Evolutionary conservation across 352 stramenopile genomes (phyloP).

Genomic region (Phytophthora boehmeriae): DNA sequence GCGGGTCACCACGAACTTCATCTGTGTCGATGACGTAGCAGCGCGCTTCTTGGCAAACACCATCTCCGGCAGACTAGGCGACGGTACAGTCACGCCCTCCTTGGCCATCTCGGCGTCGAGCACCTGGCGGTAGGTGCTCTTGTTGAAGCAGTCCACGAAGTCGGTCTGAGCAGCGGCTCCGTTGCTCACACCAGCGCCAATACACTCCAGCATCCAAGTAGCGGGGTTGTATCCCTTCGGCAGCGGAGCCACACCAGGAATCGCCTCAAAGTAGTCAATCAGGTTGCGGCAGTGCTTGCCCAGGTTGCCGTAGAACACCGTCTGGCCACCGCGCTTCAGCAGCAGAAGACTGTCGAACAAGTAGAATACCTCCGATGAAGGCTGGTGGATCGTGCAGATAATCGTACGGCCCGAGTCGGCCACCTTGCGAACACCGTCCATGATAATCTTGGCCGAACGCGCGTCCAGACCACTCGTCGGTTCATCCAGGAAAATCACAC

Average conservation of each 20-base stretch:
- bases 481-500: slow-evolving; percentile 8
- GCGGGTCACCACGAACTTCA: slow-evolving; percentile 21
- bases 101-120: slow-evolving; percentile 10
- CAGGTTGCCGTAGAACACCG: slow-evolving; percentile 41
- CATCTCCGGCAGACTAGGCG: slow-evolving; percentile 19
- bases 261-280: slow-evolving; percentile 39
- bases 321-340: slow-evolving; percentile 42
- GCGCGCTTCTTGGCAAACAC: slow-evolving; percentile 36
- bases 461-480: slow-evolving; percentile 1
- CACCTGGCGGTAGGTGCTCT: slow-evolving; percentile 6
- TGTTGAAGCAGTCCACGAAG: slow-evolving; percentile 20
- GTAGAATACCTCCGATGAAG: slow-evolving; percentile 75
- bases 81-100: slow-evolving; percentile 25
- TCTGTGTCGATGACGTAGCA: slow-evolving; percentile 22
- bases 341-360: slow-evolving; percentile 79
- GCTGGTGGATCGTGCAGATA: slow-evolving; percentile 90
- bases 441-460: slow-evolving; percentile 3
- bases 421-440: slow-evolving; percentile 14
- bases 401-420: slow-evolving; percentile 25
- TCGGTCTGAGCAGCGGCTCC: slow-evolving; percentile 3
- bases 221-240: slow-evolving; percentile 41
- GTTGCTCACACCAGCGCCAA: slow-evolving; percentile 47
- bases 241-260: slow-evolving; percentile 15
- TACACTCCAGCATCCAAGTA: slow-evolving; percentile 28
- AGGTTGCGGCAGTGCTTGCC: slow-evolving; percentile 26